Conservation (phyloP, 306 rosid genomes). For the Dalbergia cultrata region DNA sequence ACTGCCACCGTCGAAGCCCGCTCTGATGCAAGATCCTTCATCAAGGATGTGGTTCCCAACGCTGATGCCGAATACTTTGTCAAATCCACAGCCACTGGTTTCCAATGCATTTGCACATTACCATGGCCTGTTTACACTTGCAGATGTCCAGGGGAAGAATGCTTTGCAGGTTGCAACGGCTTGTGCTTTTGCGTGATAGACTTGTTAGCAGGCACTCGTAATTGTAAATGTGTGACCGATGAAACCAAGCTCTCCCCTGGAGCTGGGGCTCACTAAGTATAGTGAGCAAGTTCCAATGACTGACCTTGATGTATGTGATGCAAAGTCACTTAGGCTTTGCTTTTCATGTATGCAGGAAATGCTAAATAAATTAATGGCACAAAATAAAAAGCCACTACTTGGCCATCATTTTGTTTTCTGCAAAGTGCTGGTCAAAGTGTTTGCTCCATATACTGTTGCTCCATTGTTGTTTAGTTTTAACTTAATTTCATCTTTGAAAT, state of each 20-base stretch:
- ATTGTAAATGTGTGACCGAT: too few species aligned
- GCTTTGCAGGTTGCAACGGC: slow-evolving; percentile 39
- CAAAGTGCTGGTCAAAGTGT: not conserved
- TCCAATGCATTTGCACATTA: not conserved
- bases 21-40: not conserved
- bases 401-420: not conserved
- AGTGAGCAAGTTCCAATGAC: not conserved
- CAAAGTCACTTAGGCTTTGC: not conserved
- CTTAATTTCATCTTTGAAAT: not conserved
- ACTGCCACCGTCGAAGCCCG: not conserved
- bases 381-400: not conserved
- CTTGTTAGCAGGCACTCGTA: not conserved
- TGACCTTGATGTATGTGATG: not conserved
- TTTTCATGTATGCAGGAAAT: not conserved
- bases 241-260: too few species aligned
- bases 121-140: slow-evolving; percentile 13
- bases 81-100: slow-evolving; percentile 20
- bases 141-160: not conserved
- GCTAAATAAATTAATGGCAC: too few species aligned
- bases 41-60: not conserved
- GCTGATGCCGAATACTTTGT: not conserved
- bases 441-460: not conserved
- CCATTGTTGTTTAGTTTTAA: not conserved
- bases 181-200: too few species aligned
- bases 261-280: not conserved